phyloP scores from a whole-genome alignment of 2,329 filamentous ascomycete species.

The Sporothrix sp. region DNA sequence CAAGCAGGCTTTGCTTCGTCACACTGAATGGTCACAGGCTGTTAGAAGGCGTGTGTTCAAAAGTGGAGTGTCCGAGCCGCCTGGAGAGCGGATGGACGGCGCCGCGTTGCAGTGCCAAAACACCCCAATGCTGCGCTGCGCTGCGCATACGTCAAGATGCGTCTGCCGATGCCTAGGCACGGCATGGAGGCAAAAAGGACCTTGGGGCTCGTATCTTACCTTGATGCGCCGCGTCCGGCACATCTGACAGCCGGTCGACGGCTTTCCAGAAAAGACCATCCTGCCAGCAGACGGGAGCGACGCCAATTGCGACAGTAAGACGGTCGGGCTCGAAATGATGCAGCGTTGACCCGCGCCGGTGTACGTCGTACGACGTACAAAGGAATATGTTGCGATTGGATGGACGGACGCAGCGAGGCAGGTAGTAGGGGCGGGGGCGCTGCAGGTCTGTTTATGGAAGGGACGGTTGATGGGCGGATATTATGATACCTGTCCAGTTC shows the following conservation, averaged over 20 bases:
- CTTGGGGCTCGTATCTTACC: constrained; percentile 36
- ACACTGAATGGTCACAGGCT: constrained; percentile 36
- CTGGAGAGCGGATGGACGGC: no score
- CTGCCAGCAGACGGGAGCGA: not conserved
- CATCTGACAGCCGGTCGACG: constrained; percentile 62
- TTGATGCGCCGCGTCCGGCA: constrained; percentile 65
- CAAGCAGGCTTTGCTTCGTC: constrained; percentile 59
- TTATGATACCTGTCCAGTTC: no score
- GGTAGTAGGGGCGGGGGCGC: no score
- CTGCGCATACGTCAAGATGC: not conserved
- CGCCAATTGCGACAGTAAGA: not conserved
- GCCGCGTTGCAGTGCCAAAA: no score
- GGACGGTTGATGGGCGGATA: no score
- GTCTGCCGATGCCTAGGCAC: not conserved
- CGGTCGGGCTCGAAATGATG: no score
- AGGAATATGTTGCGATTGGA: not conserved
- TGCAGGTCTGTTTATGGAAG: no score
- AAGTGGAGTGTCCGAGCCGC: not conserved
- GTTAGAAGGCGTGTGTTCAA: constrained; percentile 13
- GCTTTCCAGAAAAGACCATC: constrained; percentile 59
- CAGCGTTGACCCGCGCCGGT: no score
- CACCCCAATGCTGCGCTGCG: no score
- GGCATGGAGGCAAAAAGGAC: not conserved
- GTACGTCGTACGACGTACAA: no score
- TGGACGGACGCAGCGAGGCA: not conserved